Conservation (phyloP, 495 filamentous ascomycete species). For the Tuber brumale region DNA sequence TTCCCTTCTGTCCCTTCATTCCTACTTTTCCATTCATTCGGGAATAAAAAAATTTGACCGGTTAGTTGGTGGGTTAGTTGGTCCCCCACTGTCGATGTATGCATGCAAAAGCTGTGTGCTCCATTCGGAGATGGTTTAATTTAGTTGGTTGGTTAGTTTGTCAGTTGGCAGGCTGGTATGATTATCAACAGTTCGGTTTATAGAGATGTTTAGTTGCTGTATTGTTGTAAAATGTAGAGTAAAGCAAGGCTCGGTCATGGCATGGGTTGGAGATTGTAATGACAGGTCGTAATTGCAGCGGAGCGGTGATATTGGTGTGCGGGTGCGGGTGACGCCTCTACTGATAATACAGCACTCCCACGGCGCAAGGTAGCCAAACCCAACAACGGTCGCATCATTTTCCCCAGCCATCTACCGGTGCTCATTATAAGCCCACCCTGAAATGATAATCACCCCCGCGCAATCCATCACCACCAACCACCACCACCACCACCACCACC, state of each 20-base stretch:
- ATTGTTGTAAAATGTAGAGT: background rate
- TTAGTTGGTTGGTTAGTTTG: background rate
- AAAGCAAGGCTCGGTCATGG: background rate
- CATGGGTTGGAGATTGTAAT: background rate
- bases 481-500: background rate
- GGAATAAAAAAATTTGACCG: background rate
- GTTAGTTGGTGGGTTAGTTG: background rate
- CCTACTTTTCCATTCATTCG: background rate
- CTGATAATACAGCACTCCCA: background rate
- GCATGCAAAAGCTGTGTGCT: background rate
- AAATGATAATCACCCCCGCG: background rate
- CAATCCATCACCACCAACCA: background rate
- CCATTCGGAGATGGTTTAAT: background rate
- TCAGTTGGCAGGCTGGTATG: background rate
- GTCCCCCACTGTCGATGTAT: background rate
- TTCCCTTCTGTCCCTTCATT: background rate
- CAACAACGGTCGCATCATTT: background rate
- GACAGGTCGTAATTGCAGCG: background rate
- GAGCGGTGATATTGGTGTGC: background rate
- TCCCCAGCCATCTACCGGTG: background rate
- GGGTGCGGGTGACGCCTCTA: background rate
- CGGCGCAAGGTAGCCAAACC: background rate
- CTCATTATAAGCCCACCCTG: background rate
- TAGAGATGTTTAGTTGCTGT: background rate
- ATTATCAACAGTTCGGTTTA: background rate